Evolutionary conservation across 257 asterid genomes (phyloP), one percentile per base, ranked within the genome.

Genomic region (Asclepias syriaca): DNA sequence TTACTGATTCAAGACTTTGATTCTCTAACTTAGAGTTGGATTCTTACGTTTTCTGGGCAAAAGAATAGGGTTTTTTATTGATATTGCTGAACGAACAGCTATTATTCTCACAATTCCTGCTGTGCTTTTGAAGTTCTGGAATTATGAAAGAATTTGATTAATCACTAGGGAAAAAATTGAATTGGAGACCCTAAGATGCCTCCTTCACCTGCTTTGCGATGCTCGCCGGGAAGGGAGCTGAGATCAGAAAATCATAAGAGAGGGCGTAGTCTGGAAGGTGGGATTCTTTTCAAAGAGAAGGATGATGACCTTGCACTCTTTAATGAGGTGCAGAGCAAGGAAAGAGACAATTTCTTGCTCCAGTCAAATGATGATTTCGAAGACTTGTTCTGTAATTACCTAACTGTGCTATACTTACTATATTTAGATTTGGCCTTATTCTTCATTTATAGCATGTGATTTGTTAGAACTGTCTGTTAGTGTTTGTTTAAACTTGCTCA

Each of bases 231-330:
- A 72, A 88, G 93, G 85, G 97, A 84, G 82, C 74, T 78, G 65
- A 87, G 82, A 86, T 74, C 81, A 21, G 98, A 87, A 49, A 88
- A 80, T 83, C 98, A 91, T 83, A 92, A 84, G 82, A 82, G 98
- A 85, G 90, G 96, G 65, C 92, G 81, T 45, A 95, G 99, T 81
- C 86, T 95, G 29, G 99, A 88, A 82, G 84, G 96, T 65, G 91
- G 90, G 82, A 77, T 85, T 73, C 85, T 58, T 55, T 79, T 79
- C 70, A 82, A 74, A 71, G 91, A 86, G 61, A 91, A 80, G 77
- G 97, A 89, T 48, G 98, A 87, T 32, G 97, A 92, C 85, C 99
- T 95, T 77, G 89, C 96, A 66, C 83, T 95, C 58, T 95, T 95
- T 80, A 92, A 90, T 66, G 98, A 92, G 85, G 93, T 86, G 82